These are phyloP conservation scores for Leccinum proliferum DNA, from an alignment of 1,284 basidiomycete species.

Conservation along the genomic window DNA sequence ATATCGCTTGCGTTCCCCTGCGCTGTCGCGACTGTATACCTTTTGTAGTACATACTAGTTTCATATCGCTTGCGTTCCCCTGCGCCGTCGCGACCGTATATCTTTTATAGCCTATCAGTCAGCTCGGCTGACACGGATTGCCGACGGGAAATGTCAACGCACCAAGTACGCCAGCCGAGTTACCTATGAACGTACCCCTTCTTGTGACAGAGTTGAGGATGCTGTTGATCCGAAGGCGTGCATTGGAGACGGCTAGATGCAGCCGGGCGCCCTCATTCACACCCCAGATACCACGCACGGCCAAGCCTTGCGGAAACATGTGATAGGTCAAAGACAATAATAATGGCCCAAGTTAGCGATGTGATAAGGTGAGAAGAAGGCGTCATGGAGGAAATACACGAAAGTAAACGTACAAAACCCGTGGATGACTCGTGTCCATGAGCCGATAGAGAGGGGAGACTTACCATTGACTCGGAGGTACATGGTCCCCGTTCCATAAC, in stretches of 20 bases:
- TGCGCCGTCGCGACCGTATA: too few species aligned
- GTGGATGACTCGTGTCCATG: conserved; percentile 43
- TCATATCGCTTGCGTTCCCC: too few species aligned
- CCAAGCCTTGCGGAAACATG: conserved; percentile 70
- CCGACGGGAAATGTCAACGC: conserved; percentile 39
- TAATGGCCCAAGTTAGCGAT: conserved; percentile 49
- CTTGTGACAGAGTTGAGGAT: conserved; percentile 95
- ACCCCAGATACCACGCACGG: conserved; percentile 93
- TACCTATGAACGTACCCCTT: conserved; percentile 96
- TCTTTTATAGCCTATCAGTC: conserved; percentile 12
- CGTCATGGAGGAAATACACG: conserved; percentile 33
- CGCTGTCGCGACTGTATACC: too few species aligned
- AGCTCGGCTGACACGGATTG: conserved; percentile 18
- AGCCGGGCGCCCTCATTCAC: conserved; percentile 90
- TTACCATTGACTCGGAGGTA: conserved; percentile 93
- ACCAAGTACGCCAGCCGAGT: conserved; percentile 98
- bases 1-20: too few species aligned
- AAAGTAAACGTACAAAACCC: conserved; percentile 43
- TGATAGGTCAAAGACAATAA: conserved; percentile 70
- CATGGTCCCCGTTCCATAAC: conserved; percentile 98
- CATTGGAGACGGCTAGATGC: conserved; percentile 79
- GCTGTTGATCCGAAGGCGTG: conserved; percentile 92
- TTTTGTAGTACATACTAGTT: too few species aligned
- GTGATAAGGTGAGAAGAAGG: conserved; percentile 61
- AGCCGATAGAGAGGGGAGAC: conserved; percentile 54